phyloP scores from a whole-genome alignment of 345 rosid genomes.

The Noccaea bulbosa region DNA sequence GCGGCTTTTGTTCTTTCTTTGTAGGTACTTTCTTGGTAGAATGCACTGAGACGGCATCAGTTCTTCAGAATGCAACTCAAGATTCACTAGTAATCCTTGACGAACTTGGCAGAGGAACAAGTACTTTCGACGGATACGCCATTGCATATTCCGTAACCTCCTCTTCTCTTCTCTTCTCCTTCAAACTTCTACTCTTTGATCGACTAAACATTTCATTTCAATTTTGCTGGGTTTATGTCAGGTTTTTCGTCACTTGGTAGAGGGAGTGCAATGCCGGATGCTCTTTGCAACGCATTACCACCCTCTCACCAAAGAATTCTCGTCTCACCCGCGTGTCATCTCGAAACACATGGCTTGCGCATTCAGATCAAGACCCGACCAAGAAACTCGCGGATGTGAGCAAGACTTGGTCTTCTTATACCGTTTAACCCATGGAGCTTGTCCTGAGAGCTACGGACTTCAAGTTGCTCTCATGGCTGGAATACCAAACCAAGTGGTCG shows the following conservation, averaged over 20 bases:
- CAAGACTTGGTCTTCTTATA: constrained; percentile 76
- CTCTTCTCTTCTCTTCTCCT: constrained; percentile 1
- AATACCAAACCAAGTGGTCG: constrained; percentile 74
- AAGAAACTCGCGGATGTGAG: constrained; percentile 41
- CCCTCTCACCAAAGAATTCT: constrained; percentile 89
- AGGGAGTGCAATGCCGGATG: constrained; percentile 81
- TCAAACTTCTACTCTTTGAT: background rate
- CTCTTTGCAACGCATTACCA: constrained; percentile 96
- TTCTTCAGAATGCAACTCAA: constrained; percentile 91
- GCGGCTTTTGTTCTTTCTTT: background rate
- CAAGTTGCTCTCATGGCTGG: constrained; percentile 95
- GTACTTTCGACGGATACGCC: constrained; percentile 97
- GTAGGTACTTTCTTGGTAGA: constrained; percentile 92
- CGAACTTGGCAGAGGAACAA: constrained; percentile 96
- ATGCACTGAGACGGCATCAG: constrained; percentile 94
- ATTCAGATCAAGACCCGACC: constrained; percentile 48
- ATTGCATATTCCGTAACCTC: constrained; percentile 82
- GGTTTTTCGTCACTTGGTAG: constrained; percentile 95
- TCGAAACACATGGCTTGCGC: constrained; percentile 94
- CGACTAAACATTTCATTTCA: background rate
- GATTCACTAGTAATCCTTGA: constrained; percentile 92
- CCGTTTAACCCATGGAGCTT: constrained; percentile 76
- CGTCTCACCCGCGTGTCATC: constrained; percentile 78
- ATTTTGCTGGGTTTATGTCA: constrained; percentile 23
- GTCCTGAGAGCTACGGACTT: constrained; percentile 91